Conservation (phyloP, 192 early-diverging fungal genomes). For the Backusella luteola region DNA sequence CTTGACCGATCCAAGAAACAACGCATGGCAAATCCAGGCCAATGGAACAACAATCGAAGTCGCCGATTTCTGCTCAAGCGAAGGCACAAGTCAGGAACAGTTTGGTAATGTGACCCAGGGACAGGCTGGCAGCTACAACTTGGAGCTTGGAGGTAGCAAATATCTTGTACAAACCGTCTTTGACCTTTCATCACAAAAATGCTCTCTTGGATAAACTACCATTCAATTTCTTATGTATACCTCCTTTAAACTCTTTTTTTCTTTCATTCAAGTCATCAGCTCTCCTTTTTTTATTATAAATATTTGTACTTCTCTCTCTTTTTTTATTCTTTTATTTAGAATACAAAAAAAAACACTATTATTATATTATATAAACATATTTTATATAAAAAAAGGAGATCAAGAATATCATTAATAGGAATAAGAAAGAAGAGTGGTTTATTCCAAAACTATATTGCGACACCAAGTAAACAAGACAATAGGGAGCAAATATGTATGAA, state of each 20-base stretch:
- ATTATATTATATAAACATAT: no score
- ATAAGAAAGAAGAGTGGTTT: neutral
- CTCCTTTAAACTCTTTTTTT: neutral
- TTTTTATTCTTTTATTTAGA: neutral
- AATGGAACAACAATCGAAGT: slow-evolving; percentile 18
- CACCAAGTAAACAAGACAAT: neutral
- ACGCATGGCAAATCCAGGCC: slow-evolving; percentile 28
- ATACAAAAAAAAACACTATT: neutral
- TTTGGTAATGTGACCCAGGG: slow-evolving; percentile 8
- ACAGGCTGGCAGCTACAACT: slow-evolving; percentile 24
- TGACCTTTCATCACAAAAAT: slow-evolving; percentile 9
- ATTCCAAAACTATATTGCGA: neutral
- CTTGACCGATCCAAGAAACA: slow-evolving; percentile 31
- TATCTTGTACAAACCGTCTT: slow-evolving; percentile 35
- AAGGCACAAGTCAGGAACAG: slow-evolving; percentile 13
- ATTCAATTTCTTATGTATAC: slow-evolving; percentile 6
- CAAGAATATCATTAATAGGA: neutral
- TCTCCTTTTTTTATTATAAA: slow-evolving; percentile 7
- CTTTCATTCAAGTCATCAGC: neutral
- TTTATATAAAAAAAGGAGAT: neutral
- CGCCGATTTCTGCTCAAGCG: slow-evolving; percentile 29
- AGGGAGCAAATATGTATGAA: no score
- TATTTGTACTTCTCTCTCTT: neutral
- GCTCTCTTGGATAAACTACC: slow-evolving; percentile 3
- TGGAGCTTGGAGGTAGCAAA: slow-evolving; percentile 17